Conservation (phyloP, 164 flowering plant species). For the Annona squamosa region DNA sequence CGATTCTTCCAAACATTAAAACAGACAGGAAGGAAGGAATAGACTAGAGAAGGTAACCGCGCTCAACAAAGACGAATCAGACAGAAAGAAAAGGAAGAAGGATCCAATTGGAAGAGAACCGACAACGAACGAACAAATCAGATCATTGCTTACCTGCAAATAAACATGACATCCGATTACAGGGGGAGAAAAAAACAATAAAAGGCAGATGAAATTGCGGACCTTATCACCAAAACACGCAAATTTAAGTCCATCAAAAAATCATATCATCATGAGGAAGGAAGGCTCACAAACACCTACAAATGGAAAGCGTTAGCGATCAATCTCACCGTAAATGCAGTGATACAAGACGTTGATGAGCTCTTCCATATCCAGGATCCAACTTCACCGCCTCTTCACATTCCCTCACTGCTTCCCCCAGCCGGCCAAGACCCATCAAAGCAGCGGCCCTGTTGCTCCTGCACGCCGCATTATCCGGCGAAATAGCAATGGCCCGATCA, state of each 20-base stretch:
- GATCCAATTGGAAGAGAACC: background rate
- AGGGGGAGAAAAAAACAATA: background rate
- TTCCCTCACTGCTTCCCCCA: slow-evolving; percentile 72
- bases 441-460: slow-evolving; percentile 82
- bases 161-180: background rate
- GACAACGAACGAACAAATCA: background rate
- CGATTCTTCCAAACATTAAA: background rate
- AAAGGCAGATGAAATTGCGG: background rate
- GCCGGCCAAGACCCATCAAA: slow-evolving; percentile 59
- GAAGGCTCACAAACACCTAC: background rate
- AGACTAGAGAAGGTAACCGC: background rate
- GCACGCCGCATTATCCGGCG: slow-evolving; percentile 68
- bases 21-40: background rate
- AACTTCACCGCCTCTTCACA: slow-evolving; percentile 81
- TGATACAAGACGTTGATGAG: slow-evolving; percentile 71
- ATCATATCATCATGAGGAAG: background rate
- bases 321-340: slow-evolving; percentile 55
- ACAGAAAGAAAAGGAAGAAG: background rate
- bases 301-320: background rate
- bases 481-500: slow-evolving; percentile 67
- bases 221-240: background rate
- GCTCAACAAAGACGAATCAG: background rate
- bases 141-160: background rate
- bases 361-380: slow-evolving; percentile 67
- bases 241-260: background rate